Conservation (phyloP, 2,329 filamentous ascomycete genomes). For the Truncatella angustata region DNA sequence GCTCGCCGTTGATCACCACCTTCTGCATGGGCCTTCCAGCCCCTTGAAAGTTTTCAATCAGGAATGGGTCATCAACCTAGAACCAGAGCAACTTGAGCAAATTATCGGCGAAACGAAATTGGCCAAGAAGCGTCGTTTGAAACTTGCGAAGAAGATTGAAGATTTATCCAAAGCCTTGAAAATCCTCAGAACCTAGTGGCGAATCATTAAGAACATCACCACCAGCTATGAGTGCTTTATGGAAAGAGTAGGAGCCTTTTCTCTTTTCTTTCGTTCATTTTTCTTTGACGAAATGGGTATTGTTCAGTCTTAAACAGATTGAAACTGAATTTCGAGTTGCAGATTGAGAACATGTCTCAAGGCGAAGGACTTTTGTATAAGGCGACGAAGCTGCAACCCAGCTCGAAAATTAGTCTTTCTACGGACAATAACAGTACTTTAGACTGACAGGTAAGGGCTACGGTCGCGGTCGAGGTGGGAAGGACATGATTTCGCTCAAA, state of each 20-base stretch:
- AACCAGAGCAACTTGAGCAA: constrained; percentile 17
- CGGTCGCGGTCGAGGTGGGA: not conserved
- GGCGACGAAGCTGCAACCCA: not conserved
- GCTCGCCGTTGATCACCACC: constrained; percentile 25
- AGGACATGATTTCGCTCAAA: not conserved
- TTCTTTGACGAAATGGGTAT: not conserved
- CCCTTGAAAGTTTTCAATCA: constrained; percentile 28
- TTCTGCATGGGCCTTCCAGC: constrained; percentile 23
- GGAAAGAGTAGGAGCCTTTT: not conserved
- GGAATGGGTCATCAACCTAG: constrained; percentile 27
- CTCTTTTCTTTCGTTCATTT: not conserved
- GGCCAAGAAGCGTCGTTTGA: constrained; percentile 18
- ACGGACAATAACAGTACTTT: not conserved
- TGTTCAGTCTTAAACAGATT: not conserved
- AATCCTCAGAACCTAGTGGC: constrained; percentile 18
- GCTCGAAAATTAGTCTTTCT: not conserved
- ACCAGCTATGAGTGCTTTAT: not conserved
- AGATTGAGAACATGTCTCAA: not conserved
- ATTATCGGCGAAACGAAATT: constrained; percentile 25
- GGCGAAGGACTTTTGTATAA: not conserved
- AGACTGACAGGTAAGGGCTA: not conserved
- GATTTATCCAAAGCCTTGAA: constrained; percentile 22
- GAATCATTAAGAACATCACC: no score
- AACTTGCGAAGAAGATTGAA: constrained; percentile 21
- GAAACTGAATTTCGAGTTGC: not conserved